Evolutionary conservation across 1,284 basidiomycete genomes (phyloP).

Genomic region (Apiotrichum gracile): DNA sequence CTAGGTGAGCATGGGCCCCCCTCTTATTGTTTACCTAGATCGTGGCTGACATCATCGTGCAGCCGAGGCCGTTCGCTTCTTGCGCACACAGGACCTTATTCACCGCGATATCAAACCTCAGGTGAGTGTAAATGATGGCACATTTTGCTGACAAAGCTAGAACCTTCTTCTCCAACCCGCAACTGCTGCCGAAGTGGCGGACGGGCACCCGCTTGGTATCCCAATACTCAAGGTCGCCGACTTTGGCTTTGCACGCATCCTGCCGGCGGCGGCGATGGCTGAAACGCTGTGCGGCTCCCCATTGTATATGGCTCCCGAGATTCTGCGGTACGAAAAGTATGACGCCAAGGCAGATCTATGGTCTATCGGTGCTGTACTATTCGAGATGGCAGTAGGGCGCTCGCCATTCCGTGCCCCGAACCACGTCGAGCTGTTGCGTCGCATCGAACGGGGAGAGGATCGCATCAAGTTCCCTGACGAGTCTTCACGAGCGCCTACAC

Average conservation of each 20-base stretch:
- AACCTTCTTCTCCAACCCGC: constrained; percentile 86
- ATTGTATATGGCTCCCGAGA: constrained; percentile 98
- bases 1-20: constrained; percentile 57
- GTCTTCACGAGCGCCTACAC: constrained; percentile 48
- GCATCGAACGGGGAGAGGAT: constrained; percentile 75
- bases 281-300: constrained; percentile 97
- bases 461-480: constrained; percentile 89
- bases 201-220: constrained; percentile 84
- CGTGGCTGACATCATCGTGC: constrained; percentile 15
- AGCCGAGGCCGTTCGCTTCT: constrained; percentile 89
- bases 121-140: constrained; percentile 46
- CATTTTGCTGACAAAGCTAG: constrained; percentile 47
- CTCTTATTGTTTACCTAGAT: background rate
- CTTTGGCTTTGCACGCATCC: constrained; percentile 91
- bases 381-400: constrained; percentile 88
- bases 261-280: constrained; percentile 88
- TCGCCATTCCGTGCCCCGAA: constrained; percentile 94
- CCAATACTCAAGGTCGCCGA: constrained; percentile 96
- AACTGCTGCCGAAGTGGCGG: constrained; percentile 65
- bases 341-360: constrained; percentile 96
- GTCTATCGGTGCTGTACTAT: constrained; percentile 95
- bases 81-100: constrained; percentile 82
- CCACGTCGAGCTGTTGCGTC: constrained; percentile 89
- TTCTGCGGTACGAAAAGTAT: constrained; percentile 94
- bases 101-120: constrained; percentile 98